Base-by-base conservation (phyloP, 306 rosid genomes). In the Fagus sylvatica region DNA sequence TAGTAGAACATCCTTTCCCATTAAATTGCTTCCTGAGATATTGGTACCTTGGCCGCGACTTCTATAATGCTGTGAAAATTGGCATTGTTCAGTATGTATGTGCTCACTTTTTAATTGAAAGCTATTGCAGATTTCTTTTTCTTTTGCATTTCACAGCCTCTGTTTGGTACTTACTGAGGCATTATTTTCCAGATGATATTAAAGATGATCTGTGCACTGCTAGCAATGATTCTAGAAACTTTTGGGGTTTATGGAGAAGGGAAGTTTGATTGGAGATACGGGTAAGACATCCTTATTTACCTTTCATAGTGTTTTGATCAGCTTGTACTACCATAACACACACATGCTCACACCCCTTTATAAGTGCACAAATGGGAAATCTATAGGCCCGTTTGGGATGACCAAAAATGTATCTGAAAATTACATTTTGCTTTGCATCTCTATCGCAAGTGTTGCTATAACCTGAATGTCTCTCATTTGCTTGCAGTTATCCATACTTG, bases 1-100 rank as follows among this genome's bases (percentile, higher is more conserved):
- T 93, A 77, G 98, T 96, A 74, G 98, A 90, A 84, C 99, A 96
- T 85, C 97, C 99, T 49, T 96, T 96, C 77, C 99, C 99, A 17
- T 85, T 96, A 74, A 96, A 96, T 80, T 93, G 88, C 60, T 65
- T 86, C 64, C 46, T 96, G 79, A 83, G 93, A 82, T 91, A 89
- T 79, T 96, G 99, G 99, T 74, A 84, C 84, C 98, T 96, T 85
- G 99, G 99, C 57, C 80, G 91, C 28, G 88, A 89, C 73, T 96
- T 96, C 90, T 96, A 96, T 85, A 76, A 96, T 84, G 89, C 97
- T 42, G 99, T 96, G 91, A 96, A 96, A 91, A 84, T 96, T 73
- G 99, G 99, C 89, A 93, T 96, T 4, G 99, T 96, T 74, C 99
- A 96, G 87, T 96, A 96, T 90, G 99, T 96, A 90, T 74, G 98